A percentile compares a stretch with the other conserved stretches of the same genome.
These are phyloP conservation scores for Colletotrichum shisoi DNA, from an alignment of 2,329 filamentous ascomycete genomes.

Conservation along the genomic window DNA sequence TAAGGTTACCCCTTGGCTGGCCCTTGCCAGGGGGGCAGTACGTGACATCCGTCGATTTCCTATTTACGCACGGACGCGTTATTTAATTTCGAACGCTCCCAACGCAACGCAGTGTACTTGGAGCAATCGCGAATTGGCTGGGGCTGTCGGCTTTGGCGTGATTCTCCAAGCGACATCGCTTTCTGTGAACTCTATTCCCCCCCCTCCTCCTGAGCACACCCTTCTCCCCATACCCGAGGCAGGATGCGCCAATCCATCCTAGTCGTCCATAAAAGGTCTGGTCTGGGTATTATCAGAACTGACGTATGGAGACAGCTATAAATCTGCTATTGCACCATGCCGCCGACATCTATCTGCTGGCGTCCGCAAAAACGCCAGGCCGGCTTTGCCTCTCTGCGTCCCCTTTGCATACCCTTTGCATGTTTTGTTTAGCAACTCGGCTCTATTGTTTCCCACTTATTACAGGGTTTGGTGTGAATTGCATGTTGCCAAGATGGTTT, in stretches of 20 bases:
- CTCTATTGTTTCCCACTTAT: background rate
- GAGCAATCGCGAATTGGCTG: constrained; percentile 8
- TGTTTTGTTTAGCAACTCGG: background rate
- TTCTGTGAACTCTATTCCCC: constrained; percentile 13
- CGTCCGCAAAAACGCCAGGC: background rate
- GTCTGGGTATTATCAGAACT: too few species aligned
- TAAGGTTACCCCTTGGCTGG: too few species aligned
- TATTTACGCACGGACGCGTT: too few species aligned
- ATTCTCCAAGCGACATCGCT: constrained; percentile 1
- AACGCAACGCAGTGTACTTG: too few species aligned
- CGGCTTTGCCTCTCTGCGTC: too few species aligned
- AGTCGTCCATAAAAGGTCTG: too few species aligned
- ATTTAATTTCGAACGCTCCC: too few species aligned
- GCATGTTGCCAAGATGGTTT: constrained; percentile 4
- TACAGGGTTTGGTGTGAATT: background rate
- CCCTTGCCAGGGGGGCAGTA: too few species aligned
- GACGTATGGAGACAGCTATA: too few species aligned
- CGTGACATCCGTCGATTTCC: too few species aligned
- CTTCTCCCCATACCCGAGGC: constrained; percentile 2
- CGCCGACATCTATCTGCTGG: background rate
- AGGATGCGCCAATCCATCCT: constrained; percentile 11
- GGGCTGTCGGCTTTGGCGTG: constrained; percentile 2
- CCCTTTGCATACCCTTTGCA: background rate
- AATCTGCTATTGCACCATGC: background rate
- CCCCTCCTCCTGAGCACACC: constrained; percentile 3